Evolutionary conservation across 345 rosid genomes (phyloP).

Genomic region (Eucalyptus regnans): DNA sequence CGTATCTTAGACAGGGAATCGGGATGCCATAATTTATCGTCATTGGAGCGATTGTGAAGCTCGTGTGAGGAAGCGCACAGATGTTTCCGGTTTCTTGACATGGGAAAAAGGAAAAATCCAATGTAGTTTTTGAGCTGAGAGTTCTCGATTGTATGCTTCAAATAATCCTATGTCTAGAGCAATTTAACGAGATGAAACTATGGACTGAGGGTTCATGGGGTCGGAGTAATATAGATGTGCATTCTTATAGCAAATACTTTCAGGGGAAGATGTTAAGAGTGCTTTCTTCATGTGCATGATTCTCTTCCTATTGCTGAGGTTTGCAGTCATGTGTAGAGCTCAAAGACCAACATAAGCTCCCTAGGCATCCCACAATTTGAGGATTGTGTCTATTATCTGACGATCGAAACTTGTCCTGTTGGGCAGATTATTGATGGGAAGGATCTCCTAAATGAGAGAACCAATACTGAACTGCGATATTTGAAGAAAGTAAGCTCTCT

Average conservation of each 20-base stretch:
- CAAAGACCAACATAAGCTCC: not conserved
- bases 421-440: constrained; percentile 68
- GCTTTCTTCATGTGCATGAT: not conserved
- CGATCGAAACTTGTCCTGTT: not conserved
- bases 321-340: not conserved
- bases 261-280: not conserved
- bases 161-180: not conserved
- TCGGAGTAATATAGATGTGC: not conserved
- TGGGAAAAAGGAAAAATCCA: not conserved
- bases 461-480: constrained; percentile 48
- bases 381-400: not conserved
- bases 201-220: not conserved
- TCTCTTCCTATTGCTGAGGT: not conserved
- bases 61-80: not conserved
- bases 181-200: not conserved
- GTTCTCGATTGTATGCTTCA: not conserved
- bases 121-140: not conserved
- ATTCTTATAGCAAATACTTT: not conserved
- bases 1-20: not conserved
- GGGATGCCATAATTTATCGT: not conserved
- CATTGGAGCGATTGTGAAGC: not conserved
- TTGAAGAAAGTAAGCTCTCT: constrained; percentile 45
- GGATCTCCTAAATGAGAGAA: constrained; percentile 71
- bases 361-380: not conserved
- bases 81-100: not conserved